Base-by-base conservation (phyloP, 805 yeast species). In the Helenozyma baotianmanensis region DNA sequence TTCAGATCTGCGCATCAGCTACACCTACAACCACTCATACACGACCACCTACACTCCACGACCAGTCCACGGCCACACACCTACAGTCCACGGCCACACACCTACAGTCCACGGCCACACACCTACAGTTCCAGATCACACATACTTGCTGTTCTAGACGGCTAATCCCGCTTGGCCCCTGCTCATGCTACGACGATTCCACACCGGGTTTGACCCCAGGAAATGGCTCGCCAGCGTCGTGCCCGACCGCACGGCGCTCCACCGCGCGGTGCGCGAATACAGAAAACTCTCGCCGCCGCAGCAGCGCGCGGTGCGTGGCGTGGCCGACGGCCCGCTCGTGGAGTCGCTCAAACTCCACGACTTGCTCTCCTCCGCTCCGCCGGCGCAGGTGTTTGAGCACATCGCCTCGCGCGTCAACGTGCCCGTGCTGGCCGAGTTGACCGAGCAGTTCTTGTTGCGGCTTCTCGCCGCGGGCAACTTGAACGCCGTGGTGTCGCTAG, bases 401-500 rank as follows among this genome's bases (percentile, higher is more conserved):
- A 35, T 45, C 4, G 25, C 25, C 15, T n/a, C n/a, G n/a, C n/a
- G n/a, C n/a, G 27, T 33, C 7, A 27, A 35, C 27, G 27, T 9
- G 6, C 3, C 21, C 15, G 15, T 52, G 9, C 36, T 42, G 14
- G 14, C 38, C 8, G 40, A 40, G 5, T 31, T 54, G 16, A 26
- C 56, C 14, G 62, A 62, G 33, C 36, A 43, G 2, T 51, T 43
- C 31, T 12, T 61, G 21, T 45, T 33, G 30, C 36, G 42, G 16
- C 45, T 59, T 13, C 24, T 62, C 12, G 26, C 28, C 15, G 23
- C 27, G 5, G 39, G 40, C n/a, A 47, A 54, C 21, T 22, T 62
- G 14, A 37, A 36, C 9, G 60, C 58, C 3, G 54, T 50, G 7
- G 45, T 56, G 1, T 40, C 58, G 5, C 29, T 62, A 21, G 43